Evolutionary conservation across 768 basidiomycete species (phyloP), one percentile per base, ranked within the genome.

Genomic region (Leccinellum rugosiceps): DNA sequence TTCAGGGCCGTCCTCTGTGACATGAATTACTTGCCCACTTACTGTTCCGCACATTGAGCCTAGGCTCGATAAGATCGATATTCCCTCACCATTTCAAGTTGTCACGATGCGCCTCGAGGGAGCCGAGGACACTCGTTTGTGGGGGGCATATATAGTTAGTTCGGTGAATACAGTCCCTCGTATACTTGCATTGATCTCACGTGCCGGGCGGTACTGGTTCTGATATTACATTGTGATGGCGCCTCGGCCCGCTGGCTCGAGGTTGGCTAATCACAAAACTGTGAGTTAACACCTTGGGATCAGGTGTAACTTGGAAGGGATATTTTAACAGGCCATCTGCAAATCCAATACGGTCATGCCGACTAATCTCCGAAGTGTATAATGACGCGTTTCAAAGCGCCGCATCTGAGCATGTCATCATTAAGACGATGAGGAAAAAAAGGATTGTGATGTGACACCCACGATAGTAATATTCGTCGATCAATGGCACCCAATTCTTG

Each of bases 391-490:
- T 66, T 75, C 72, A 82, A 49, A 80, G 75, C 47, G 80, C 77
- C 61, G 80, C 74, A 63, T 78, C 77, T 78, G 58, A 44, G 44
- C 44, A 62, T 50, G 15, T 44, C 49, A 34, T 62, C 30, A 63
- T 53, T 26, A 48, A 31, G 15, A 41, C 8, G 41, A 35, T 48
- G 38, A 19, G 25, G 13, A 38, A 31, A 9, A 41, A 45, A 21
- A 45, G 35, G 25, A 57, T 25, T 11, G 41, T 41, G n/a, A 41
- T 41, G 23, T 9, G 44, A n/a, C 25, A 58, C 92, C 58, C 67
- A 92, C 92, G 94, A 78, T 94, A 94, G 76, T 94, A 87, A 75
- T 94, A 94, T 67, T 90, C 89, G 69, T 94, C 85, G 58, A 94
- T 90, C 68, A 94, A 74, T 19, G 91, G 92, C 61, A 94, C 84